These are phyloP conservation scores for Cyberlindnera mississippiensis DNA, from an alignment of 805 yeast genomes.

Conservation along the genomic window DNA sequence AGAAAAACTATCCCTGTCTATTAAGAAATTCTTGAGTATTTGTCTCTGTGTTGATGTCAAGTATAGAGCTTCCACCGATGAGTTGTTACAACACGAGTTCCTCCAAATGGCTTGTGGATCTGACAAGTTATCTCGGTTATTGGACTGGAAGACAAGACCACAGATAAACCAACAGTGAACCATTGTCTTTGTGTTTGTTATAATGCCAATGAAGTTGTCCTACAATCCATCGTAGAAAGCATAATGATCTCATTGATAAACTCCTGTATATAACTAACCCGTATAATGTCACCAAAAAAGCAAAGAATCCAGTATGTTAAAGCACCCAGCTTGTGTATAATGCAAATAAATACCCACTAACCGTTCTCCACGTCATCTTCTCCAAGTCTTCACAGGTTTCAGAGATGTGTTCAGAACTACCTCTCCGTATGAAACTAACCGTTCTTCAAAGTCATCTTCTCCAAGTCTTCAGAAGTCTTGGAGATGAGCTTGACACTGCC, in stretches of 20 bases:
- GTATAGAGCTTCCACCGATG: slow-evolving; percentile 87
- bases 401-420: slow-evolving; percentile 19
- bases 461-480: slow-evolving; percentile 24
- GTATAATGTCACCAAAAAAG: too few species aligned
- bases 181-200: not conserved
- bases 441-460: slow-evolving; percentile 23
- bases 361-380: slow-evolving; percentile 21
- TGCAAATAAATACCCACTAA: too few species aligned
- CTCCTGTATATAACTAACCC: too few species aligned
- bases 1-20: slow-evolving; percentile 70
- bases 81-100: slow-evolving; percentile 73
- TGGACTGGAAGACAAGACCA: slow-evolving; percentile 42
- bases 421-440: slow-evolving; percentile 15
- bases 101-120: slow-evolving; percentile 60
- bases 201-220: too few species aligned
- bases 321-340: too few species aligned
- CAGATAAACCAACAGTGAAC: not conserved
- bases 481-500: slow-evolving; percentile 21
- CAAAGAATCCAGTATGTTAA: too few species aligned
- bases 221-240: too few species aligned
- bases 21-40: slow-evolving; percentile 82
- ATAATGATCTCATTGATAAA: too few species aligned
- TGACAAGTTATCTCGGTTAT: slow-evolving; percentile 52
- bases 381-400: slow-evolving; percentile 26
- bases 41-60: slow-evolving; percentile 93